Evolutionary conservation across 768 basidiomycete species (phyloP), one percentile per base, ranked within the genome.

Genomic region (Suillus subalutaceus): DNA sequence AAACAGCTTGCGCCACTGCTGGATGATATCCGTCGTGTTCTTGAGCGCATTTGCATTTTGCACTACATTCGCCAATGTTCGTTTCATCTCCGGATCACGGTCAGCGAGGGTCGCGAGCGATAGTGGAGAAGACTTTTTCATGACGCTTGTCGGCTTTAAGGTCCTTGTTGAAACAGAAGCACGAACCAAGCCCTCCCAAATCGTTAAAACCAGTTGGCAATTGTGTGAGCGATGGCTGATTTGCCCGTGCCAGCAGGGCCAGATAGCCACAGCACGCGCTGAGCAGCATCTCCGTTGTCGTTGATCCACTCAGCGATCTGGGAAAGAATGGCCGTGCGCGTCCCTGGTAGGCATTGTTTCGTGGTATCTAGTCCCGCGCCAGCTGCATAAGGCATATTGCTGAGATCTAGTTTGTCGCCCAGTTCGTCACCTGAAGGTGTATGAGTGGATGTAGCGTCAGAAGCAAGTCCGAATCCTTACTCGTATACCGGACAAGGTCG

Each of bases 61-160:
- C 2, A 67, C 37, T 2, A 43, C 30, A 3, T 40, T 5, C 20
- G 40, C 50, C 18, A 67, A 37, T 6, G 40, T 15, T 16, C n/a
- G 56, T 35, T 16, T 66, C 30, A 66, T 48, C 4, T 38, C 40
- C 1, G 56, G 23, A 46, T 73, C 66, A 46, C 68, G 63, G 4
- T 66, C 67, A 48, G 73, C 73, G 6, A 74, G 56, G n/a, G 12
- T 71, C 67, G 18, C 67, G 62, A 13, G 70, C 77, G 5, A 79
- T 72, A 37, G 78, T 79, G 32, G 71, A 72, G 68, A 78, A 76
- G 44, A 79, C 15, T 67, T 66, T 35, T 63, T 23, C 37, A 52
- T 63, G 60, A 23, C 65, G 61, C 10, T 50, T 8, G 61, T 63
- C 63, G 6, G 53, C 46, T 37, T 61, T 30, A 46, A 5, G 35